These are phyloP conservation scores for Thielaviopsis musarum DNA, from an alignment of 2,329 filamentous ascomycete genomes.

Conservation along the genomic window DNA sequence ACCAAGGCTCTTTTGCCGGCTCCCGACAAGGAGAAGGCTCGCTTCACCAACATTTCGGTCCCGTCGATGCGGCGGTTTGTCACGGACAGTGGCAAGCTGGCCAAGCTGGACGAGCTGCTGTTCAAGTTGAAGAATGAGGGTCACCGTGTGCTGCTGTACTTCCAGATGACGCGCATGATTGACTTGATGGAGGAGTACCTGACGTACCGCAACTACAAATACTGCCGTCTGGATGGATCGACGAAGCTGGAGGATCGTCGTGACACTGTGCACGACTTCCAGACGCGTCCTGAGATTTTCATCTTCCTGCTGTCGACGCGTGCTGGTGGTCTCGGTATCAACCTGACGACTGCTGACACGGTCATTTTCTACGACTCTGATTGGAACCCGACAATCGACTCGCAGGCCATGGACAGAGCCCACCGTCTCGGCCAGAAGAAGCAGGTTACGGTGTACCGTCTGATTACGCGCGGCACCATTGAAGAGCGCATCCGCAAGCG, in stretches of 20 bases:
- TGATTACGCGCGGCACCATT: constrained; percentile 92
- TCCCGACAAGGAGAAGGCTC: constrained; percentile 64
- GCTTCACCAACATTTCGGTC: constrained; percentile 80
- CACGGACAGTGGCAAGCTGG: constrained; percentile 91
- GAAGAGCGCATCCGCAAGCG: constrained; percentile 96
- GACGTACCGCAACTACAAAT: constrained; percentile 98
- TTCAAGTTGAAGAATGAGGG: constrained; percentile 80
- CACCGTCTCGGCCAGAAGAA: constrained; percentile 92
- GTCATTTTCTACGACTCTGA: constrained; percentile 99
- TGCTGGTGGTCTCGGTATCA: constrained; percentile 95
- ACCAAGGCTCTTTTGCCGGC: constrained; percentile 50
- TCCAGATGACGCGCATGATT: constrained; percentile 99
- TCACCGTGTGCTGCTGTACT: constrained; percentile 90
- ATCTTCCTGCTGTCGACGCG: constrained; percentile 92
- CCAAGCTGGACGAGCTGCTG: constrained; percentile 73
- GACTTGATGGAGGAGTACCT: constrained; percentile 98
- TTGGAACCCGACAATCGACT: constrained; percentile 98
- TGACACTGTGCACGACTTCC: constrained; percentile 94
- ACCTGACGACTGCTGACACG: constrained; percentile 87
- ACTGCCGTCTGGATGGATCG: constrained; percentile 87
- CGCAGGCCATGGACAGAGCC: constrained; percentile 95
- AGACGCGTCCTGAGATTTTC: constrained; percentile 85
- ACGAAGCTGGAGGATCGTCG: constrained; percentile 94
- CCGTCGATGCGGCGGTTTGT: constrained; percentile 97
- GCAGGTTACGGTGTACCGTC: constrained; percentile 92